phyloP scores from a whole-genome alignment of 306 rosid species.

The Comarum palustre region DNA sequence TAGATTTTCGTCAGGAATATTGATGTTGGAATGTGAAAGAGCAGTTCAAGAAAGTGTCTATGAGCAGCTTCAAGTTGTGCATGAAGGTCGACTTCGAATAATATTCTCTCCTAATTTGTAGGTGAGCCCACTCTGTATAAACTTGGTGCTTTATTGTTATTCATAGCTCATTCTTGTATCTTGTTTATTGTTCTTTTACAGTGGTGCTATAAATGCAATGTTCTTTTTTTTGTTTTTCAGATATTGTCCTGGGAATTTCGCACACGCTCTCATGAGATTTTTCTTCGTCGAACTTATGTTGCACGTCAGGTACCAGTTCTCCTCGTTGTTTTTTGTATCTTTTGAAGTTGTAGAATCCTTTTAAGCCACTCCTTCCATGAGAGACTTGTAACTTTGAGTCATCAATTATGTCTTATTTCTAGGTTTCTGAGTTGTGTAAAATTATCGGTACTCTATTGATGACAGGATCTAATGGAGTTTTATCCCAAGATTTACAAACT shows the following conservation, averaged over 20 bases:
- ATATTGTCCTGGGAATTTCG: slow-evolving; percentile 51
- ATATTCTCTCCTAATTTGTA: slow-evolving; percentile 34
- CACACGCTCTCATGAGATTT: slow-evolving; percentile 38
- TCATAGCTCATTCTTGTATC: background rate
- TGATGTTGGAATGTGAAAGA: slow-evolving; percentile 40
- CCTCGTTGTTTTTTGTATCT: slow-evolving; percentile 2
- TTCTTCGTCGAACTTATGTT: slow-evolving; percentile 33
- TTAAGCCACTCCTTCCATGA: background rate
- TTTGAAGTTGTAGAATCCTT: background rate
- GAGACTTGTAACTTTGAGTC: slow-evolving; percentile 4
- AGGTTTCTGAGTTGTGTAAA: slow-evolving; percentile 33
- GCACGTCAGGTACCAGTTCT: slow-evolving; percentile 31
- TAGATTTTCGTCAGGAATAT: slow-evolving; percentile 36
- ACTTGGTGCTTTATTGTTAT: slow-evolving; percentile 1
- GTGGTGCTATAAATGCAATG: background rate
- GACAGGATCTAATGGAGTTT: slow-evolving; percentile 13
- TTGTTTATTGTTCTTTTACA: background rate
- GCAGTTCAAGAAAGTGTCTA: slow-evolving; percentile 46
- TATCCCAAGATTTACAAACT: slow-evolving; percentile 10
- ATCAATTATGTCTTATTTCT: slow-evolving; percentile 3
- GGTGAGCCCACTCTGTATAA: slow-evolving; percentile 22
- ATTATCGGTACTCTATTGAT: slow-evolving; percentile 19
- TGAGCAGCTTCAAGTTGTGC: slow-evolving; percentile 38
- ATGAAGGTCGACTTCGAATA: slow-evolving; percentile 39
- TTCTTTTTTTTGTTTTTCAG: background rate